phyloP scores from a whole-genome alignment of 2,329 filamentous ascomycete species.

The Arthrobotrys sphaeroides region DNA sequence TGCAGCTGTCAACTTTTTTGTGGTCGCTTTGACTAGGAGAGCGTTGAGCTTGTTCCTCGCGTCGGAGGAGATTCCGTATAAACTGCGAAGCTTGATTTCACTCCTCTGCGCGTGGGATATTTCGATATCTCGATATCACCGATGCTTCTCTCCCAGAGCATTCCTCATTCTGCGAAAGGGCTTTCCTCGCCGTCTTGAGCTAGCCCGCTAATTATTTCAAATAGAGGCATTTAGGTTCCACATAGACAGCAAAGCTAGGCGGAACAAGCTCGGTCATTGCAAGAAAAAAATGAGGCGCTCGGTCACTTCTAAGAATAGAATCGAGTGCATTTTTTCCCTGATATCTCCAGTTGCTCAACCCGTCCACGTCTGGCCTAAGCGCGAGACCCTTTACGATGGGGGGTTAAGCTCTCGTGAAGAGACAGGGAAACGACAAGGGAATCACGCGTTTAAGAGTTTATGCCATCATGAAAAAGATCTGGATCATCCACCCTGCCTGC shows the following conservation, averaged over 20 bases:
- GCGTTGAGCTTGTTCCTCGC: conserved; percentile 34
- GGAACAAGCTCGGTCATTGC: conserved; percentile 24
- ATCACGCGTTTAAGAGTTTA: conserved; percentile 53
- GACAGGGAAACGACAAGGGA: conserved; percentile 54
- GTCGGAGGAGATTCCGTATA: conserved; percentile 41
- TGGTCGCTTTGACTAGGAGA: conserved; percentile 43
- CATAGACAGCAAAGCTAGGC: conserved; percentile 50
- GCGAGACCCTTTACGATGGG: conserved; percentile 46
- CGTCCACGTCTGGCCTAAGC: conserved; percentile 46
- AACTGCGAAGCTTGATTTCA: conserved; percentile 41
- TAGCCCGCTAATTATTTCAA: conserved; percentile 28
- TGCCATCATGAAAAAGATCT: conserved; percentile 42
- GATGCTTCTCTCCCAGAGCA: neutral
- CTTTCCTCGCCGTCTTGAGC: neutral
- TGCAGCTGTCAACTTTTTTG: conserved; percentile 53
- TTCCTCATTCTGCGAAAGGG: neutral
- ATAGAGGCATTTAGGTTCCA: conserved; percentile 49
- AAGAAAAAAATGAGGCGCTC: conserved; percentile 53
- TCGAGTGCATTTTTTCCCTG: conserved; percentile 49
- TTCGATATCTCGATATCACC: neutral
- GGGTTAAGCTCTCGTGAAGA: conserved; percentile 27
- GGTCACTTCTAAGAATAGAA: conserved; percentile 51
- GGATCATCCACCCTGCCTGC: conserved; percentile 36
- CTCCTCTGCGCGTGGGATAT: neutral
- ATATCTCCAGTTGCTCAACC: conserved; percentile 19